These are phyloP conservation scores for Ceriops decandra DNA, from an alignment of 345 rosid species.

Conservation along the genomic window DNA sequence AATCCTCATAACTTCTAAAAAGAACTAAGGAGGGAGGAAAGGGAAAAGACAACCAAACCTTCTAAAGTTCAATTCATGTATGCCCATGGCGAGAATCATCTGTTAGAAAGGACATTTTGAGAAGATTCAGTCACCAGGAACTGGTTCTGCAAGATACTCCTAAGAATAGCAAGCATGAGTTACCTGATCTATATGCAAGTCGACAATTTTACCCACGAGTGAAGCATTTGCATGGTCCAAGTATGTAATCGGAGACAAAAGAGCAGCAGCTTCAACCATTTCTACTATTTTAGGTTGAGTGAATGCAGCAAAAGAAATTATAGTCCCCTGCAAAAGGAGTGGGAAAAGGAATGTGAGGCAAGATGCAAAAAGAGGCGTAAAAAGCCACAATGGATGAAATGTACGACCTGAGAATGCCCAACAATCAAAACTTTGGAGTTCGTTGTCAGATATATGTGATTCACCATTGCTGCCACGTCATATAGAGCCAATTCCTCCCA, in stretches of 20 bases:
- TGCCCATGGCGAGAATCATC: slow-evolving; percentile 77
- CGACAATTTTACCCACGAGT: slow-evolving; percentile 80
- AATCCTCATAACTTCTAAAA: neutral
- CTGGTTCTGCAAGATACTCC: slow-evolving; percentile 11
- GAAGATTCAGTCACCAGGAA: slow-evolving; percentile 20
- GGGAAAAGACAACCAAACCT: slow-evolving; percentile 42
- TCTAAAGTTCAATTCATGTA: slow-evolving; percentile 81
- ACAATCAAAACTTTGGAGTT: slow-evolving; percentile 69
- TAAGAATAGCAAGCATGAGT: slow-evolving; percentile 8
- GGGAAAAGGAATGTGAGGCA: neutral
- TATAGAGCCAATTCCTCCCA: slow-evolving; percentile 88
- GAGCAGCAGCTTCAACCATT: slow-evolving; percentile 93
- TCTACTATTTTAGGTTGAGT: slow-evolving; percentile 60
- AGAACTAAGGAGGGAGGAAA: neutral
- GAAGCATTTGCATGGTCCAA: slow-evolving; percentile 79
- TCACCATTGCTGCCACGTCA: slow-evolving; percentile 75
- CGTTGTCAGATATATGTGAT: slow-evolving; percentile 42
- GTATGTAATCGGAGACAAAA: slow-evolving; percentile 84
- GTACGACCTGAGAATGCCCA: slow-evolving; percentile 89
- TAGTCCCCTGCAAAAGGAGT: slow-evolving; percentile 59
- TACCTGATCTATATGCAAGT: slow-evolving; percentile 89
- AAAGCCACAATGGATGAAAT: neutral
- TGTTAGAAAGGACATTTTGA: slow-evolving; percentile 24
- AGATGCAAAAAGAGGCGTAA: slow-evolving; percentile 4
- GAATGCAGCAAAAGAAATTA: slow-evolving; percentile 87